Conservation (phyloP, 1,284 basidiomycete genomes). For the Gomphus sp. region DNA sequence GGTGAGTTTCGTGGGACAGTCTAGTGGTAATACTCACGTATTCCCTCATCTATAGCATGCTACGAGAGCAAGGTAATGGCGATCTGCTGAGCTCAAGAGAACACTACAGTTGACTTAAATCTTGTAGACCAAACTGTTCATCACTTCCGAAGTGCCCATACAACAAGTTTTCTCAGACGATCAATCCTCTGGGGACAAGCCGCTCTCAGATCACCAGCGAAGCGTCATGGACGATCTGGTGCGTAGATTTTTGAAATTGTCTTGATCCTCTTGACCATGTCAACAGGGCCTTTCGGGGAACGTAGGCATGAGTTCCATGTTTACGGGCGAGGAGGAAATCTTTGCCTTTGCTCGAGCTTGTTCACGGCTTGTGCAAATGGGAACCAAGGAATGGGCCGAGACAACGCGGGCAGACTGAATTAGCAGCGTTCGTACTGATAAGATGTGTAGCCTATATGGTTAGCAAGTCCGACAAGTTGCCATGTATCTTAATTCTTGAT, state of each 20-base stretch:
- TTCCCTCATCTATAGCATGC: conserved; percentile 45
- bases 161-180: conserved; percentile 75
- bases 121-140: conserved; percentile 74
- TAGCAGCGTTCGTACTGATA: not conserved
- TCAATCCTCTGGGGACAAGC: conserved; percentile 34
- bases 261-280: not conserved
- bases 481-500: too few species aligned
- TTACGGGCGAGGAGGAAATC: conserved; percentile 88
- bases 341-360: conserved; percentile 94
- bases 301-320: conserved; percentile 78
- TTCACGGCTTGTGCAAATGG: conserved; percentile 87
- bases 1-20: conserved; percentile 34
- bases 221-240: conserved; percentile 88
- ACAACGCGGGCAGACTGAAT: conserved; percentile 28
- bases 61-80: conserved; percentile 75
- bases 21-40: not conserved
- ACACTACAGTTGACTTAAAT: conserved; percentile 4
- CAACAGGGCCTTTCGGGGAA: conserved; percentile 63
- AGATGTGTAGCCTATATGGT: not conserved
- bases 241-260: conserved; percentile 20
- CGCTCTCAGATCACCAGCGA: conserved; percentile 74
- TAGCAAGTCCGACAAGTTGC: not conserved
- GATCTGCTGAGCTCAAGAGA: not conserved
- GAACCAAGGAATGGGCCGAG: conserved; percentile 77
- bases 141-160: conserved; percentile 85